phyloP scores from a whole-genome alignment of 2,329 filamentous ascomycete genomes.

The Scopulariopsis brevicaulis region DNA sequence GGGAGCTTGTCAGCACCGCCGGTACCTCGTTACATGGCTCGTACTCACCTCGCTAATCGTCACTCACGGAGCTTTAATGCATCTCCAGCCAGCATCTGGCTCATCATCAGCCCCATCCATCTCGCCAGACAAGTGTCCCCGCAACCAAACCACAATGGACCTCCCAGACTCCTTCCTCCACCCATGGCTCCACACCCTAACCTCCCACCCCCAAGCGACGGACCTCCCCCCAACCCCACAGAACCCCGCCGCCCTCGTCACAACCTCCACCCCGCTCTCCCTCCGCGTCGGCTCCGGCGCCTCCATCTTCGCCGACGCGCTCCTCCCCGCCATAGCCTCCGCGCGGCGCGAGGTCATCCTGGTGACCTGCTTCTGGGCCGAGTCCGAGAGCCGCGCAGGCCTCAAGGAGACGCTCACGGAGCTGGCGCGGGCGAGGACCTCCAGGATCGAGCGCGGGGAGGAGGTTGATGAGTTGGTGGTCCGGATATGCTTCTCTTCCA shows the following conservation, averaged over 20 bases:
- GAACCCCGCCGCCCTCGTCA: constrained; percentile 33
- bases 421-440: constrained; percentile 33
- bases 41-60: too few species aligned
- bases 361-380: constrained; percentile 75
- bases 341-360: constrained; percentile 58
- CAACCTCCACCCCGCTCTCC: constrained; percentile 30
- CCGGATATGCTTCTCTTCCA: constrained; percentile 66
- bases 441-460: constrained; percentile 8
- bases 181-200: constrained; percentile 1
- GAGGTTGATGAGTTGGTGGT: constrained; percentile 21
- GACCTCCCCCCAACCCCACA: constrained; percentile 39
- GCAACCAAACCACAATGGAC: neutral
- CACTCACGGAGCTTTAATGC: too few species aligned
- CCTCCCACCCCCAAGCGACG: constrained; percentile 15
- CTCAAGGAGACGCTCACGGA: constrained; percentile 45
- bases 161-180: constrained; percentile 4
- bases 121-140: neutral
- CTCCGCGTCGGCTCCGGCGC: constrained; percentile 48
- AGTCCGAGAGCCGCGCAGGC: constrained; percentile 46
- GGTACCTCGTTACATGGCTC: too few species aligned
- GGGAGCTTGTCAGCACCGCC: too few species aligned
- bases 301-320: constrained; percentile 38
- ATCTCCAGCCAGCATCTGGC: neutral
- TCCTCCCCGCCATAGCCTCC: constrained; percentile 49
- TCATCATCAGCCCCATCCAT: neutral